Conservation (phyloP, 768 basidiomycete genomes). For the Gloeopeniophorella convolvens region DNA sequence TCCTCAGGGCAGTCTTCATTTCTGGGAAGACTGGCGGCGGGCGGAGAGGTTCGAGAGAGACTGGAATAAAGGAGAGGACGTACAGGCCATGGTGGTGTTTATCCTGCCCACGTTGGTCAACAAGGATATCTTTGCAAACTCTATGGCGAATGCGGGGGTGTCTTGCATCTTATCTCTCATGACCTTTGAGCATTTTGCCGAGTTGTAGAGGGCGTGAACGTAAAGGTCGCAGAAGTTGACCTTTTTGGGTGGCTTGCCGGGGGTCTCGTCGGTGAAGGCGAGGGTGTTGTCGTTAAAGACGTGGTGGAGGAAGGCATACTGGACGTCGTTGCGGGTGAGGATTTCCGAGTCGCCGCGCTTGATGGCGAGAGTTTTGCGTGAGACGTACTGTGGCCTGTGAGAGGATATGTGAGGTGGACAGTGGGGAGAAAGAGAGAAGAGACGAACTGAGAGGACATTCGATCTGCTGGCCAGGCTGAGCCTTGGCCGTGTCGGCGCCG, state of each 20-base stretch:
- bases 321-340: slow-evolving; percentile 76
- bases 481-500: neutral
- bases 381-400: slow-evolving; percentile 34
- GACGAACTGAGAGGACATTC: slow-evolving; percentile 19
- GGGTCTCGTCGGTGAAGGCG: slow-evolving; percentile 65
- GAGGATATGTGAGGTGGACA: slow-evolving; percentile 54
- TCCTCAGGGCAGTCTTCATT: slow-evolving; percentile 86
- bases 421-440: slow-evolving; percentile 39
- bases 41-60: slow-evolving; percentile 10
- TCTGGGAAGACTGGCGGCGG: slow-evolving; percentile 70
- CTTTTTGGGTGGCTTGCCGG: slow-evolving; percentile 38
- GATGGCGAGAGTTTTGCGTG: slow-evolving; percentile 62
- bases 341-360: slow-evolving; percentile 81
- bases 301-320: slow-evolving; percentile 76
- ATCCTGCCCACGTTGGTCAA: slow-evolving; percentile 87
- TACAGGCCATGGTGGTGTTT: slow-evolving; percentile 88
- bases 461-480: neutral
- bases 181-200: slow-evolving; percentile 80
- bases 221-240: slow-evolving; percentile 81
- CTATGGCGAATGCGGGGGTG: slow-evolving; percentile 68
- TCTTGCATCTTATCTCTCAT: slow-evolving; percentile 85
- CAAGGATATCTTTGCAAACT: slow-evolving; percentile 77
- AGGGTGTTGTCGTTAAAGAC: slow-evolving; percentile 65
- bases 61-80: slow-evolving; percentile 26
- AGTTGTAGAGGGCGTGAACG: slow-evolving; percentile 72